Evolutionary conservation across 176 grass and related monocot species (phyloP), one percentile per base, ranked within the genome.

Genomic region (Carex pumila): DNA sequence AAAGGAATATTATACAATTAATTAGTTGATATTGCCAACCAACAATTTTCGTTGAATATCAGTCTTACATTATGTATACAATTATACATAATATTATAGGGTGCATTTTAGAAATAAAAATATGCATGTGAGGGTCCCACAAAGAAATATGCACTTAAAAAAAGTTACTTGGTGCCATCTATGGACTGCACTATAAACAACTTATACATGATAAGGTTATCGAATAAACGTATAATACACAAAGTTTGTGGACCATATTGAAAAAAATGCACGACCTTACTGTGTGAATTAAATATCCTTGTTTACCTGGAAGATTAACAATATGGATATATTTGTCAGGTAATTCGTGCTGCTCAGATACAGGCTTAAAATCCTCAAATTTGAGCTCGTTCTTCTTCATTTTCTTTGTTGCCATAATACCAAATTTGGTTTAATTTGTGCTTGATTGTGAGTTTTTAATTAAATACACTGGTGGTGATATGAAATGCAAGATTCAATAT

Each of bases 271-370:
- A n/a, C n/a, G n/a, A n/a, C n/a, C n/a, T n/a, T n/a, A n/a, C n/a
- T n/a, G n/a, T n/a, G n/a, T n/a, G n/a, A n/a, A n/a, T n/a, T n/a
- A n/a, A n/a, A n/a, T n/a, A n/a, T n/a, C 11, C 1, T n/a, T 58
- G 5, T 39, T 3, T 94, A 94, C 90, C 90, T 84, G 80, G 87
- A 86, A 97, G 86, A 34, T 32, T 60, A 79, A 93, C 13, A 71
- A 72, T 72, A 39, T 90, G 14, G 52, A 86, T 29, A 79, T 71
- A 81, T 52, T 41, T 61, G 3, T 62, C 45, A 39, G 72, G 59
- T 3, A 53, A 39, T 60, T 91, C 87, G 12, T 22, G 47, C 41
- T 72, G 81, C 68, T 84, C 65, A 50, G 77, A 2, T 30, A 82
- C 75, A 14, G 84, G 83, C 7, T 86, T 75, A 63, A 94, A 18